Base-by-base conservation (phyloP, 352 stramenopile genomes). In the Pythium chondricola region DNA sequence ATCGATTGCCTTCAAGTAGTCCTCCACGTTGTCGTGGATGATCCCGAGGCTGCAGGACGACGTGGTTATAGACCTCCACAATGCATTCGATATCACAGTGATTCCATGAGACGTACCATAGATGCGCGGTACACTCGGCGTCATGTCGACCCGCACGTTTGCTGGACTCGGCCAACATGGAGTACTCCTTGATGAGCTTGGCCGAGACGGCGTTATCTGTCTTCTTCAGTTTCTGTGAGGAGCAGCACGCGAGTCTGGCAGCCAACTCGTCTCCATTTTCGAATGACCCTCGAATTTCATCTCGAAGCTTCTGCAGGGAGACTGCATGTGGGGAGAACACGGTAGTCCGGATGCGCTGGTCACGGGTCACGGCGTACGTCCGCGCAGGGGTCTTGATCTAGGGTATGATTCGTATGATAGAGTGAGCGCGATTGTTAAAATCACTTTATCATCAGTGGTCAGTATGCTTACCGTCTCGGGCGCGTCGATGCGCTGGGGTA, bases 1-100 rank as follows among this genome's bases (percentile, higher is more conserved):
- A 37, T 93, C 84, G 41, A 95, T 88, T 22, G 84, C 85, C 44
- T 82, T 86, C 20, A 58, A 55, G 42, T 88, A 93, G 25, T 94
- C 80, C 32, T 88, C 73, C 20, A 91, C 72, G 32, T 95, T 95
- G 67, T 96, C 85, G 50, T 94, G 73, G 27, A 88, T 77, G 43
- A 95, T 88, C 0, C 82, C 85, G 11, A 93, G 72, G 41, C 56
- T 63, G 32, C 13, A 48, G 29, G 8, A n/a, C n/a, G n/a, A n/a
- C n/a, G n/a, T n/a, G n/a, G n/a, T n/a, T n/a, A n/a, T n/a, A n/a
- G n/a, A n/a, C n/a, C n/a, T n/a, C n/a, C n/a, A n/a, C n/a, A n/a
- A n/a, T n/a, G n/a, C n/a, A n/a, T n/a, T n/a, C n/a, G n/a, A n/a
- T n/a, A n/a, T n/a, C n/a, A n/a, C n/a, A n/a, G n/a, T n/a, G n/a